These are phyloP conservation scores for Beauveria pseudobassiana DNA, from an alignment of 2,329 filamentous ascomycete genomes.

Conservation along the genomic window DNA sequence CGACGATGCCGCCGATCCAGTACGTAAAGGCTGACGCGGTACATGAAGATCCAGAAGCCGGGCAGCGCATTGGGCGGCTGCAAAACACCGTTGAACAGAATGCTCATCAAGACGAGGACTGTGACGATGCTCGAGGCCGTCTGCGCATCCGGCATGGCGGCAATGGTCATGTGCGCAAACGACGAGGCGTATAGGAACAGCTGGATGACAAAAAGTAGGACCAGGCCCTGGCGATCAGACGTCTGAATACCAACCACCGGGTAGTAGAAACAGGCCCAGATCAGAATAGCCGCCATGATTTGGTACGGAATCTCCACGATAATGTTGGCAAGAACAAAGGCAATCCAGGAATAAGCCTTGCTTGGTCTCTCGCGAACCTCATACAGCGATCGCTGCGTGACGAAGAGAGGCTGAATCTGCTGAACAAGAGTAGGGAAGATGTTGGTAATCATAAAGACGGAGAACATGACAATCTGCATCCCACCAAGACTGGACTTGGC, in stretches of 20 bases:
- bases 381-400: constrained; percentile 66
- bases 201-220: constrained; percentile 56
- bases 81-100: constrained; percentile 59
- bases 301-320: constrained; percentile 68
- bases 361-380: constrained; percentile 69
- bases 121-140: constrained; percentile 59
- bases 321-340: constrained; percentile 65
- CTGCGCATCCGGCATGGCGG: constrained; percentile 60
- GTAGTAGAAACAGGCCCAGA: constrained; percentile 63
- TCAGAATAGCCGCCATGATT: constrained; percentile 53
- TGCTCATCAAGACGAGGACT: constrained; percentile 49
- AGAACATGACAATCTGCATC: constrained; percentile 69
- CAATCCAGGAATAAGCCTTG: constrained; percentile 69
- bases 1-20: constrained; percentile 59
- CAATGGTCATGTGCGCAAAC: constrained; percentile 68
- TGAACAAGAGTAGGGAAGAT: constrained; percentile 66
- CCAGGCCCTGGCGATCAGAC: constrained; percentile 52
- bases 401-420: constrained; percentile 70
- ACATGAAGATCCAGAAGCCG: constrained; percentile 74
- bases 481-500: constrained; percentile 51
- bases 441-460: constrained; percentile 67
- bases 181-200: constrained; percentile 66
- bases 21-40: constrained; percentile 62
- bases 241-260: constrained; percentile 43
- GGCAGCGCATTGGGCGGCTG: constrained; percentile 51